phyloP scores from a whole-genome alignment of 257 asterid species.

The Solanum pennellii region DNA sequence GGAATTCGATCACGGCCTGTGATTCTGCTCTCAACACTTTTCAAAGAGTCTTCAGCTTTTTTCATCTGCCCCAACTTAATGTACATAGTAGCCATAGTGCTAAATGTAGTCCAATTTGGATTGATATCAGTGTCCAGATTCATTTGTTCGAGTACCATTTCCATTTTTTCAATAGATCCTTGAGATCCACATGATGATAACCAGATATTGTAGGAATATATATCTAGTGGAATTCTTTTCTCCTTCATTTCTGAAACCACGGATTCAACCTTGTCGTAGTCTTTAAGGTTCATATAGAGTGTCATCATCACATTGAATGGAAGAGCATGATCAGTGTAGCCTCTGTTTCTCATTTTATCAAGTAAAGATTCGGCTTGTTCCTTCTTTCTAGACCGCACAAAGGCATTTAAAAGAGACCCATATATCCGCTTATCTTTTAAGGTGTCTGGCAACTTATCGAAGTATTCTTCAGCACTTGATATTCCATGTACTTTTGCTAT shows the following conservation, averaged over 20 bases:
- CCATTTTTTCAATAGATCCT: constrained; percentile 61
- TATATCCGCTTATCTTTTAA: constrained; percentile 68
- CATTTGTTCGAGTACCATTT: constrained; percentile 54
- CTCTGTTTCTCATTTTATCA: constrained; percentile 43
- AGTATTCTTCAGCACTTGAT: constrained; percentile 69
- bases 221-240: constrained; percentile 39
- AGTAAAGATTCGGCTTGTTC: constrained; percentile 73
- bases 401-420: constrained; percentile 77
- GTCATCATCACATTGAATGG: constrained; percentile 90
- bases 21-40: constrained; percentile 47
- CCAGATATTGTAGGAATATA: constrained; percentile 85
- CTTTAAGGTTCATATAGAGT: constrained; percentile 59
- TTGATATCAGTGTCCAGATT: constrained; percentile 38
- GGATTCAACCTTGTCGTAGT: constrained; percentile 42
- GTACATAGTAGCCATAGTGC: constrained; percentile 79
- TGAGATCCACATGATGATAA: constrained; percentile 46
- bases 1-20: constrained; percentile 63
- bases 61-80: constrained; percentile 36
- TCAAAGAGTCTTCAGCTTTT: constrained; percentile 59
- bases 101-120: constrained; percentile 81
- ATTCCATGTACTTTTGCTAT: constrained; percentile 76
- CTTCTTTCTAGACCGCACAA: constrained; percentile 49
- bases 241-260: constrained; percentile 55
- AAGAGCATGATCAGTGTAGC: constrained; percentile 50
- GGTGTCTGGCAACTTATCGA: constrained; percentile 46